Evolutionary conservation across 192 early-diverging fungal species (phyloP), one percentile per base, ranked within the genome.

Genomic region (Coemansia sp.): DNA sequence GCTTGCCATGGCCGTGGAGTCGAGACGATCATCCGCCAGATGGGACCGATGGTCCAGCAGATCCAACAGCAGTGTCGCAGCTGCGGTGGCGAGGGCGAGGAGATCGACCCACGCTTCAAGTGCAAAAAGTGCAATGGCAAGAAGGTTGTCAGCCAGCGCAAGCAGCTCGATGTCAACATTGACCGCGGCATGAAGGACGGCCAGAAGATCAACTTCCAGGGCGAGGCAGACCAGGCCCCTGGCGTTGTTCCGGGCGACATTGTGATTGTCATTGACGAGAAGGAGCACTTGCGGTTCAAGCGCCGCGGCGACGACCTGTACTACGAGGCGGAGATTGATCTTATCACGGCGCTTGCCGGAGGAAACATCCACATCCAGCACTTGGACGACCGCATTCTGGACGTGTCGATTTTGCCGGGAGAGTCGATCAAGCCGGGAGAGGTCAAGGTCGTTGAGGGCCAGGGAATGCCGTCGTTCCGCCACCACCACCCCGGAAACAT

Each of bases 31-130:
- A 84, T 96, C 63, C 85, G 96, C 53, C 95, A 98, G 75, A 91
- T 99, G 84, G 98, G 98, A 25, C 98, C 98, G 20, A 98, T 99
- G 96, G 90, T 99, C 62, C 98, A 99, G 86, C 98, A 98, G 85
- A 93, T 98, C 83, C 98, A 99, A 81, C 94, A 97, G 76, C 88
- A 93, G 32, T 99, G 98, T 83, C 82, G 82, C 36, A 88, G 89
- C 48, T 99, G 98, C 83, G 82, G 87, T 55, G 98, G 95, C 62
- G 86, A 88, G 63, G 96, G 98, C 66, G 90, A 96, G 71, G 86
- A 92, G 66, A 95, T 99, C 63, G 87, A 89, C 59, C 87, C 90
- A 53, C 95, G 94, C 79, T 88, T 93, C 80, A 84, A 91, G 63
- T 99, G 98, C 88, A 91, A 89, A 73, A 65, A 76, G 61, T 99